Base-by-base conservation (phyloP, 805 yeast species). In the Wickerhamomyces silvicola region DNA sequence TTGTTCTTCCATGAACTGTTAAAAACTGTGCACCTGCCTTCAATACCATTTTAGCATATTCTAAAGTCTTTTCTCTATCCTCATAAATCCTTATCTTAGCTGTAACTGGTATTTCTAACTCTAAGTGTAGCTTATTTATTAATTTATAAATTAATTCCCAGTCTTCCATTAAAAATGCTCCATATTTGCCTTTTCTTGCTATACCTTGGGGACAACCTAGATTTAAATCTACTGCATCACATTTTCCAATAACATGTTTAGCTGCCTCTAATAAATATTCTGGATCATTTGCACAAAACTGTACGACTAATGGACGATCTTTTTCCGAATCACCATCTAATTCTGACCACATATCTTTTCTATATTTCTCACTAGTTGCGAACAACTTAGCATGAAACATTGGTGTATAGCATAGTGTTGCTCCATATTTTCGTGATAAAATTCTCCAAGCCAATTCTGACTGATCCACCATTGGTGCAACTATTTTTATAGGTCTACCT, bases 381-480 rank as follows among this genome's bases (percentile, higher is more conserved):
- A 92, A 92, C 23, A 88, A 60, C 30, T 87, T 68, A 4, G 98
- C 95, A 57, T 92, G 97, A 43, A 82, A 73, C 99, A 92, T 92
- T 4, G 99, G 99, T 0, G 97, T 84, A 50, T 90, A 92, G 50
- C 96, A 85, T 21, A 92, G 63, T 3, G 87, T 85, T 0, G 98
- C 97, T 4, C 99, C 99, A 48, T 88, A 81, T 37, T 70, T 66
- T 35, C 97, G 69, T 4, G 94, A 82, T 11, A 92, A 62, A 12
- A 84, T 70, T 42, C 99, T 68, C 97, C 97, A 92, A 2, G 95
- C 97, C 13, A 92, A 67, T 52, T 92, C 99, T 4, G 90, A 78
- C 45, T 87, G 97, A 56, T 92, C 99, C 13, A 92, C 99, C 97
- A 92, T 90, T 2, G 99, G 99, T 4, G 97, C 98, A 14, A 92